These are phyloP conservation scores for Penicillium concentricum DNA, from an alignment of 2,329 filamentous ascomycete species.

Conservation along the genomic window DNA sequence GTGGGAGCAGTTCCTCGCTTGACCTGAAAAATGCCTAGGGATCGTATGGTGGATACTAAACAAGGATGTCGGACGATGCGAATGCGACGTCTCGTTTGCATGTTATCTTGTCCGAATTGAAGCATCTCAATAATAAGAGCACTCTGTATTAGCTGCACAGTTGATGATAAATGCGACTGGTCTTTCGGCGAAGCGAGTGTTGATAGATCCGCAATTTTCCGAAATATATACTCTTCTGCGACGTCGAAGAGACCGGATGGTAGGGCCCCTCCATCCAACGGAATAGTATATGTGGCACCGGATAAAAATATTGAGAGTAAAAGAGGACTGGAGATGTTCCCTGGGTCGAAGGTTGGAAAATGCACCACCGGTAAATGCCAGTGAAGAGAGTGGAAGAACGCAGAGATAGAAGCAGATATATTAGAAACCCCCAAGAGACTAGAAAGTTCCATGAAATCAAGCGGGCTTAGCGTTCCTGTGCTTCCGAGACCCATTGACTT, in stretches of 20 bases:
- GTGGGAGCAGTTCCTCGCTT: slow-evolving; percentile 19
- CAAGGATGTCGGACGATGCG: slow-evolving; percentile 33
- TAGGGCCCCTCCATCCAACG: slow-evolving; percentile 17
- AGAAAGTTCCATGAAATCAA: slow-evolving; percentile 21
- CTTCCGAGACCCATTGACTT: slow-evolving; percentile 23
- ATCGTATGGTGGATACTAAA: slow-evolving; percentile 30
- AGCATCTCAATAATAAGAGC: slow-evolving; percentile 35
- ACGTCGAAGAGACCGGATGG: slow-evolving; percentile 27
- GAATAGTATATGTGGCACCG: slow-evolving; percentile 27
- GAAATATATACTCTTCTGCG: slow-evolving; percentile 33
- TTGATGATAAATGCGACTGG: slow-evolving; percentile 7
- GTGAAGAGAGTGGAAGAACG: slow-evolving; percentile 33
- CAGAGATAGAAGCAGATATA: slow-evolving; percentile 29
- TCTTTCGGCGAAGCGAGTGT: slow-evolving; percentile 12
- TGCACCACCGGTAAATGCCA: slow-evolving; percentile 35
- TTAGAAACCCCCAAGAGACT: slow-evolving; percentile 26
- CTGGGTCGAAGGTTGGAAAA: slow-evolving; percentile 32
- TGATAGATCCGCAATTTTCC: slow-evolving; percentile 23
- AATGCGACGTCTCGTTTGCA: slow-evolving; percentile 30
- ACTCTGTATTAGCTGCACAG: slow-evolving; percentile 28
- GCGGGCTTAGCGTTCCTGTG: neutral
- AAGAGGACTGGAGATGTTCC: slow-evolving; percentile 25
- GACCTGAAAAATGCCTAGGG: slow-evolving; percentile 27
- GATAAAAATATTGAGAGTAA: slow-evolving; percentile 30
- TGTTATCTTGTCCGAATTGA: slow-evolving; percentile 31